These are phyloP conservation scores for Furcasterigmium furcatum DNA, from an alignment of 2,329 filamentous ascomycete species.

Conservation along the genomic window DNA sequence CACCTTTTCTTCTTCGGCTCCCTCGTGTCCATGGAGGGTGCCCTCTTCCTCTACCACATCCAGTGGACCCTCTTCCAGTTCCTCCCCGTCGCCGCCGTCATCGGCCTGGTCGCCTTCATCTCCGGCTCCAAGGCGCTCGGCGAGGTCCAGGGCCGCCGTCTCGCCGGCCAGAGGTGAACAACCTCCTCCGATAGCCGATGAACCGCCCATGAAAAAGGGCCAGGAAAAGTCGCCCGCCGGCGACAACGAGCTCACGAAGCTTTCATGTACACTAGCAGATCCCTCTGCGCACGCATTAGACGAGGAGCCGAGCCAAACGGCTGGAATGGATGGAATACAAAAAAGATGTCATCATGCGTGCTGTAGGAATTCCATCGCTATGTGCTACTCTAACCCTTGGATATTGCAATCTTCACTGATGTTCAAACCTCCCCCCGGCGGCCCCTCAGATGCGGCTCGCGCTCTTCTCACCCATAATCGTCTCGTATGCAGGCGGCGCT, in stretches of 20 bases:
- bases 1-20: constrained; percentile 86
- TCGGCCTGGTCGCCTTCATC: constrained; percentile 72
- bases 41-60: constrained; percentile 94
- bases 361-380: no score
- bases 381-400: no score
- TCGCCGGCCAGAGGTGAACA: constrained; percentile 65
- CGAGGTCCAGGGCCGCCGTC: constrained; percentile 84
- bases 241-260: background rate
- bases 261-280: background rate
- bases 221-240: background rate
- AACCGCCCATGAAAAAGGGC: background rate
- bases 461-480: no score
- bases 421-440: no score
- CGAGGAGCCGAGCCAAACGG: background rate
- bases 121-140: constrained; percentile 87
- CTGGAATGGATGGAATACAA: background rate
- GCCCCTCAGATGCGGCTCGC: no score
- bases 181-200: background rate
- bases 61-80: constrained; percentile 90
- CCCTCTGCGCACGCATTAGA: background rate
- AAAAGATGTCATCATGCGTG: background rate
- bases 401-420: no score
- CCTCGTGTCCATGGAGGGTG: constrained; percentile 79
- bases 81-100: constrained; percentile 67
- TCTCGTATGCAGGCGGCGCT: no score